Evolutionary conservation across 108 stramenopile genomes (phyloP).

Genomic region (Mayamaea pseudoterrestris): DNA sequence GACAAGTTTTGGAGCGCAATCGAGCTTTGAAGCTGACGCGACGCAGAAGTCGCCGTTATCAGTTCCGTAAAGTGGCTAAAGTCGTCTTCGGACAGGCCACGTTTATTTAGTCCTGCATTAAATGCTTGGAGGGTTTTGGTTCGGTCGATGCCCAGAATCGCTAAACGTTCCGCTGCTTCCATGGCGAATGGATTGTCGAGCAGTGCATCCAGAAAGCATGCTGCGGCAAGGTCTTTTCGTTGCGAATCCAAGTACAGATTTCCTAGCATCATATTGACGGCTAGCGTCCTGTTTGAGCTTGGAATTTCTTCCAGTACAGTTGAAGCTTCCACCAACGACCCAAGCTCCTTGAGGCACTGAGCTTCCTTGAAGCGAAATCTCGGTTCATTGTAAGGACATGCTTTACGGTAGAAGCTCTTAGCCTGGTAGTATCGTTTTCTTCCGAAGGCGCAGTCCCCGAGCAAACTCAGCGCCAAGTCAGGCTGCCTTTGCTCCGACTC

Average conservation of each 20-base stretch:
- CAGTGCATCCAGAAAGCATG: conserved; percentile 44
- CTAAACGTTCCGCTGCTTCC: conserved; percentile 52
- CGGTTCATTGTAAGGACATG: conserved; percentile 15
- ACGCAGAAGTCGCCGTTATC: conserved; percentile 25
- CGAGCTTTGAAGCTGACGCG: conserved; percentile 21
- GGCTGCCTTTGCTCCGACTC: conserved; percentile 28
- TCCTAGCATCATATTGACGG: conserved; percentile 58
- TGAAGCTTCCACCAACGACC: conserved; percentile 53
- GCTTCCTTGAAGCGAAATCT: conserved; percentile 63
- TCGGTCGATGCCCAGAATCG: conserved; percentile 30
- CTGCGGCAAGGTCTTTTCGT: conserved; percentile 30
- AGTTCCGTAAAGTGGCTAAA: conserved; percentile 14
- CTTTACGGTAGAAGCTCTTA: conserved; percentile 47
- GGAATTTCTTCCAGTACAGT: conserved; percentile 57
- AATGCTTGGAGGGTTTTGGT: conserved; percentile 25
- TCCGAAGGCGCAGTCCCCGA: conserved; percentile 54
- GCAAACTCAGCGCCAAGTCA: conserved; percentile 20
- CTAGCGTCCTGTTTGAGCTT: conserved; percentile 23
- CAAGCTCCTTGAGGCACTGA: conserved; percentile 44
- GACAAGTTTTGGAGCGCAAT: conserved; percentile 37
- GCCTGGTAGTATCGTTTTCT: conserved; percentile 42
- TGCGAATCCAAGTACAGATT: conserved; percentile 40
- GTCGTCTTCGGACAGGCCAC: not conserved
- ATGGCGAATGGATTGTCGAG: conserved; percentile 47
- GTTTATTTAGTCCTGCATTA: conserved; percentile 12